A percentile compares a stretch with the other conserved stretches of the same genome.
Conservation (phyloP, 345 rosid genomes). For the Eucalyptus cloeziana region DNA sequence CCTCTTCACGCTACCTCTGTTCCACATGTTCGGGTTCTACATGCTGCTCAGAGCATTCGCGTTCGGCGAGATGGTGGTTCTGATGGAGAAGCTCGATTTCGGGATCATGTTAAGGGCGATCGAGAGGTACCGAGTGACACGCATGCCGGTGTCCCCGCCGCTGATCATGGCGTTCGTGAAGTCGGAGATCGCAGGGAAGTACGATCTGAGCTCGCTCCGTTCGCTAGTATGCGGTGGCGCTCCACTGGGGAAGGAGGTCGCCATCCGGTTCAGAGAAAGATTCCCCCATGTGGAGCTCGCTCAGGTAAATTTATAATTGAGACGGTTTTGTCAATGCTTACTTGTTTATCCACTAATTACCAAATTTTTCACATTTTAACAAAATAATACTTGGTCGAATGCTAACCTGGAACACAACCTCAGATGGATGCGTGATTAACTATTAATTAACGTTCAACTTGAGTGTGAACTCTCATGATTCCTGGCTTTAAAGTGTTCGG, state of each 20-base stretch:
- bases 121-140: slow-evolving; percentile 39
- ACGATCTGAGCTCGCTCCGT: slow-evolving; percentile 51
- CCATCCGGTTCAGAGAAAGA: slow-evolving; percentile 49
- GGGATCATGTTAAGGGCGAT: slow-evolving; percentile 17
- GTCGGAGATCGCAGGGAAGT: slow-evolving; percentile 51
- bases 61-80: slow-evolving; percentile 22
- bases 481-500: background rate
- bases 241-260: slow-evolving; percentile 65
- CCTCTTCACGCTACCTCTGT: slow-evolving; percentile 34
- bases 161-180: slow-evolving; percentile 51
- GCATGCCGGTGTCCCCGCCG: slow-evolving; percentile 79
- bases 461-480: background rate
- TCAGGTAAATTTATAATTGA: slow-evolving; percentile 24
- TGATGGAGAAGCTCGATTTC: slow-evolving; percentile 29
- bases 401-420: background rate
- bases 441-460: background rate
- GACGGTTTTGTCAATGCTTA: background rate
- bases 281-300: slow-evolving; percentile 50
- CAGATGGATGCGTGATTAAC: background rate
- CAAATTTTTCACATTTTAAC: background rate
- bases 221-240: slow-evolving; percentile 64
- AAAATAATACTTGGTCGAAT: too few relatives aligned
- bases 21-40: slow-evolving; percentile 34
- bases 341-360: background rate
- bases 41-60: slow-evolving; percentile 12